phyloP scores from a whole-genome alignment of 148 eudicot species.

The Cornus controversa region DNA sequence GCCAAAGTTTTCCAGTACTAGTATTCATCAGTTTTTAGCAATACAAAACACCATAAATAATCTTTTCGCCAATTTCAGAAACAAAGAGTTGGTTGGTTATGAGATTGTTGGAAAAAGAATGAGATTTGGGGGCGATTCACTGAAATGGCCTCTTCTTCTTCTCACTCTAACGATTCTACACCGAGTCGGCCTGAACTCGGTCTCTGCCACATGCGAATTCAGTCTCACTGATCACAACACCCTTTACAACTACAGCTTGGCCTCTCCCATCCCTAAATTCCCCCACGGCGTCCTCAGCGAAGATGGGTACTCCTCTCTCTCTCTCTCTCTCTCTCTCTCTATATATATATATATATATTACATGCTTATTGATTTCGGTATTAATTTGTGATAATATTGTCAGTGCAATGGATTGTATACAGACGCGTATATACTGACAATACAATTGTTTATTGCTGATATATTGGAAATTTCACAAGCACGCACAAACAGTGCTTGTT shows the following conservation, averaged over 20 bases:
- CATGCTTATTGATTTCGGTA: background rate
- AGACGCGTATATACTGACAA: background rate
- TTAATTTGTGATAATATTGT: background rate
- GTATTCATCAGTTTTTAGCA: too few species aligned
- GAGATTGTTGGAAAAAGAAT: conserved; percentile 12
- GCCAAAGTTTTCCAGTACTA: too few species aligned
- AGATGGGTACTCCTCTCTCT: conserved; percentile 65
- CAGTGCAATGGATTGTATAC: background rate
- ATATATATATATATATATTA: background rate
- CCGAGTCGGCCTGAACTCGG: conserved; percentile 26
- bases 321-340: conserved; percentile 1
- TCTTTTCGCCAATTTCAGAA: too few species aligned
- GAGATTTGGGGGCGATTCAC: conserved; percentile 10
- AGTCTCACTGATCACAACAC: conserved; percentile 38
- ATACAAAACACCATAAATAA: too few species aligned
- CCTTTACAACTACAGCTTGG: conserved; percentile 58
- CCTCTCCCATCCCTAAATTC: conserved; percentile 42
- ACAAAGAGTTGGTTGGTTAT: background rate
- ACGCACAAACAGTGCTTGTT: background rate
- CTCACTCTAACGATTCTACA: conserved; percentile 18
- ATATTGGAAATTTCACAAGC: background rate
- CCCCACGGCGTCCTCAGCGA: conserved; percentile 91
- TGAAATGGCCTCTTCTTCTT: conserved; percentile 3
- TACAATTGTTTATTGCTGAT: background rate
- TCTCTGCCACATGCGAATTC: conserved; percentile 50